phyloP scores from a whole-genome alignment of 805 yeast genomes.

The Yarrowia divulgata region DNA sequence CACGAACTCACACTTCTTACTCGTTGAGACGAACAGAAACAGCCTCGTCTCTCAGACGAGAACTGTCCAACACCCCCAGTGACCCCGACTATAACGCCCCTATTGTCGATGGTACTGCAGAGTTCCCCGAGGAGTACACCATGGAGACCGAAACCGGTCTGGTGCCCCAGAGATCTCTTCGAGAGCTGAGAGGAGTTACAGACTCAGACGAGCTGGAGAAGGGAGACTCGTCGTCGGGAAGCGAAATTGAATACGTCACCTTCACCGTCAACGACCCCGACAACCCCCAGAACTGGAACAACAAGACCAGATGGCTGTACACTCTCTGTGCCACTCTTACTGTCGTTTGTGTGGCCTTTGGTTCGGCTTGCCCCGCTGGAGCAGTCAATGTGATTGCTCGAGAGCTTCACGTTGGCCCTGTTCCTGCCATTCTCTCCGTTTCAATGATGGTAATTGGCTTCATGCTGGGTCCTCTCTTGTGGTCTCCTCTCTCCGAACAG shows the following conservation, averaged over 20 bases:
- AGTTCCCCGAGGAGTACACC: constrained; percentile 92
- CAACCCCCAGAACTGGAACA: constrained; percentile 88
- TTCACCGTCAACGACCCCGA: constrained; percentile 80
- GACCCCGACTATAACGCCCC: constrained; percentile 60
- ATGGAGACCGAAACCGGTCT: constrained; percentile 88
- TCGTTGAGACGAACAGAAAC: constrained; percentile 29
- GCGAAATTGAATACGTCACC: constrained; percentile 75
- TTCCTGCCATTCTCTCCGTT: constrained; percentile 80
- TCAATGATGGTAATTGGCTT: constrained; percentile 91
- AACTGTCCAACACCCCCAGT: constrained; percentile 54
- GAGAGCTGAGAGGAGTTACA: constrained; percentile 15
- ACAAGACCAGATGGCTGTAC: constrained; percentile 52
- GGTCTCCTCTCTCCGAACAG: constrained; percentile 89
- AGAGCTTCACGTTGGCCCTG: constrained; percentile 71
- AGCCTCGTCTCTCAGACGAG: constrained; percentile 10
- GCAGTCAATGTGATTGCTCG: constrained; percentile 74
- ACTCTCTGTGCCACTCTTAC: constrained; percentile 72
- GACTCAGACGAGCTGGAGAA: constrained; percentile 48
- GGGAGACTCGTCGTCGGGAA: constrained; percentile 56
- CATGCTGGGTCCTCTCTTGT: constrained; percentile 82
- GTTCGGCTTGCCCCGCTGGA: constrained; percentile 90
- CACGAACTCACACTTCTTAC: constrained; percentile 8
- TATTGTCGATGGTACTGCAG: constrained; percentile 48
- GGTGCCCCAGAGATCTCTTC: constrained; percentile 60
- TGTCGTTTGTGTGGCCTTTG: constrained; percentile 91